Evolutionary conservation across 1,139 yeast species (phyloP), one percentile per base, ranked within the genome.

Genomic region (Komagataea norvegica): DNA sequence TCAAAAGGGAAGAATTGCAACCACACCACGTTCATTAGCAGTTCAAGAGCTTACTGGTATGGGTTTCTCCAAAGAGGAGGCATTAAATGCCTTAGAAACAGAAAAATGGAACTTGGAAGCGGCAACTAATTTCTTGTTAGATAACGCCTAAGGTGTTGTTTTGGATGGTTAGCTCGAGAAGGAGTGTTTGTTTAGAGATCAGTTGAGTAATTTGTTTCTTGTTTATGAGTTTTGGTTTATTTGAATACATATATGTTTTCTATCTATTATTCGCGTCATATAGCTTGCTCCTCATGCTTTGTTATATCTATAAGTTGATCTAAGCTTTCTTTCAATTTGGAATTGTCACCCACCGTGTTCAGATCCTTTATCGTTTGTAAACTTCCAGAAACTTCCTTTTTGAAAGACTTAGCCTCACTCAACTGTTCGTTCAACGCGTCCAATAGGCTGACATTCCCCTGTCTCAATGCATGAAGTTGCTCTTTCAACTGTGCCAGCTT

Each of bases 81-180:
- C 91, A 1, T 52, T 69, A 9, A 71, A 68, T 8, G 96, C 96
- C 3, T 68, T 89, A 44, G 68, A 75, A 48, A 72, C 67, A 55
- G 78, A 79, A 53, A 68, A 77, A 45, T 85, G 91, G 82, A 76
- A 84, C 53, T 63, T 88, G 37, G 89, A 82, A 46, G 81, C 81
- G 38, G 96, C 96, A 18, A 84, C 95, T 8, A 88, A 89, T 58
- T 79, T 70, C 54, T 66, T 89, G 49, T 68, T 88, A 51, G 96
- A 88, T 55, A 71, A 75, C 47, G 83, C 83, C 27, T 51, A 34
- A 40, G 6, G 6, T 23, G 6, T 14, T 17, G 17, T 20, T 13
- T n/a, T n/a, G n/a, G n/a, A n/a, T n/a, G n/a, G n/a, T n/a, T n/a
- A n/a, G n/a, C n/a, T n/a, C n/a, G n/a, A n/a, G n/a, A n/a, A n/a